Evolutionary conservation across 176 grass and related monocot genomes (phyloP).

Genomic region (Musa itinerans): DNA sequence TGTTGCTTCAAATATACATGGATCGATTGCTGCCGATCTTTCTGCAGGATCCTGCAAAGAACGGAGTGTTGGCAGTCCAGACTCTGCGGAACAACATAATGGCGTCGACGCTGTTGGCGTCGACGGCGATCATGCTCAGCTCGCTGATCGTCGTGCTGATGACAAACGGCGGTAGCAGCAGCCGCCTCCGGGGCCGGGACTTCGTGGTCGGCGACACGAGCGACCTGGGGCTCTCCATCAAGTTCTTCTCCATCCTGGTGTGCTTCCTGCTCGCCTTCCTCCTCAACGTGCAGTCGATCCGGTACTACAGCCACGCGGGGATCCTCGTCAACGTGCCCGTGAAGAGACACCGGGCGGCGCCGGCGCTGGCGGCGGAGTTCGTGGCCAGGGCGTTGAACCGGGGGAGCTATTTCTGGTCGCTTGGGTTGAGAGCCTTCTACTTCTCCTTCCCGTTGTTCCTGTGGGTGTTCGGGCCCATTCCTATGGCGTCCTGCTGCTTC

Average conservation of each 20-base stretch:
- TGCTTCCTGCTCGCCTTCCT: conserved; percentile 84
- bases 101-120: conserved; percentile 74
- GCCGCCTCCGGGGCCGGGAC: background rate
- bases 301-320: conserved; percentile 72
- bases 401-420: conserved; percentile 59
- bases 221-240: conserved; percentile 26
- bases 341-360: conserved; percentile 9
- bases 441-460: conserved; percentile 62
- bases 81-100: conserved; percentile 92
- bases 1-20: background rate
- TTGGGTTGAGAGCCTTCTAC: conserved; percentile 47
- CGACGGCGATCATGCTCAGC: conserved; percentile 66
- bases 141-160: conserved; percentile 65
- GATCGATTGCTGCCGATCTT: background rate
- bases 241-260: conserved; percentile 64
- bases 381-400: conserved; percentile 39
- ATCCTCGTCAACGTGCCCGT: conserved; percentile 55
- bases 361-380: conserved; percentile 25
- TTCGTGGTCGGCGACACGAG: conserved; percentile 26
- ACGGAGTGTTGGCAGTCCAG: conserved; percentile 67
- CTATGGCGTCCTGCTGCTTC: conserved; percentile 32
- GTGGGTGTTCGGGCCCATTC: conserved; percentile 54
- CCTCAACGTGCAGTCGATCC: conserved; percentile 69
- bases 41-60: conserved; percentile 49
- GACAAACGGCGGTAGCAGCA: conserved; percentile 2